These are phyloP conservation scores for Lodderomyces oxycetoniae DNA, from an alignment of 1,139 yeast genomes.

Conservation along the genomic window DNA sequence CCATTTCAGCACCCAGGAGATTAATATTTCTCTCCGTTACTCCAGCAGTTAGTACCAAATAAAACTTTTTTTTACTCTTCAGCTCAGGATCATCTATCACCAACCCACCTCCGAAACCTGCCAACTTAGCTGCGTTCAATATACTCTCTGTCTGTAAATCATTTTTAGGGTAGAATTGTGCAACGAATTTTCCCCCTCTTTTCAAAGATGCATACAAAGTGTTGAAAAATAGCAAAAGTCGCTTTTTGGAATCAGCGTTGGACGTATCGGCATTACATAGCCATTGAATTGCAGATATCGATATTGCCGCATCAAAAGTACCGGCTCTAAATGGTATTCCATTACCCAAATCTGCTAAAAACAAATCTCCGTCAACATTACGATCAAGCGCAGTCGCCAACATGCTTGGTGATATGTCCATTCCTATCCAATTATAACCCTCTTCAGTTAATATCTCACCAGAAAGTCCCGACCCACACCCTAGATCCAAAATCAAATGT, in stretches of 20 bases:
- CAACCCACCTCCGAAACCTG: slow-evolving; percentile 96
- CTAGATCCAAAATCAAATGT: slow-evolving; percentile 79
- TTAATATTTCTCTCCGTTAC: slow-evolving; percentile 64
- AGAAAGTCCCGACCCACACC: slow-evolving; percentile 95
- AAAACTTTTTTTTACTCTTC: slow-evolving; percentile 85
- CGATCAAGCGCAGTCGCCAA: slow-evolving; percentile 89
- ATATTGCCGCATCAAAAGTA: slow-evolving; percentile 93
- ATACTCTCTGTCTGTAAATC: slow-evolving; percentile 79
- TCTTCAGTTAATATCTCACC: slow-evolving; percentile 94
- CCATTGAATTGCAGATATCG: slow-evolving; percentile 97
- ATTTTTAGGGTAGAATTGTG: slow-evolving; percentile 93
- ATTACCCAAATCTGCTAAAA: slow-evolving; percentile 86
- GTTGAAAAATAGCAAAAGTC: slow-evolving; percentile 79
- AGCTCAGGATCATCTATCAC: slow-evolving; percentile 92
- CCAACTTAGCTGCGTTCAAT: slow-evolving; percentile 78
- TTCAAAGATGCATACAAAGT: slow-evolving; percentile 80
- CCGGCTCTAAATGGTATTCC: slow-evolving; percentile 97
- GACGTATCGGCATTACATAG: slow-evolving; percentile 91
- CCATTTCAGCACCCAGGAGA: slow-evolving; percentile 77
- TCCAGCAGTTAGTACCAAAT: slow-evolving; percentile 88
- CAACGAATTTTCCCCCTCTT: slow-evolving; percentile 95
- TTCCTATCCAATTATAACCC: slow-evolving; percentile 92
- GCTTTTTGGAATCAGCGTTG: slow-evolving; percentile 77
- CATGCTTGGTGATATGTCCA: slow-evolving; percentile 97
- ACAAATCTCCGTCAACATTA: slow-evolving; percentile 89